Percentiles rank a stretch among this genome's conserved stretches.
phyloP scores from a whole-genome alignment of 495 filamentous ascomycete species.

The Daldinia concentrica region DNA sequence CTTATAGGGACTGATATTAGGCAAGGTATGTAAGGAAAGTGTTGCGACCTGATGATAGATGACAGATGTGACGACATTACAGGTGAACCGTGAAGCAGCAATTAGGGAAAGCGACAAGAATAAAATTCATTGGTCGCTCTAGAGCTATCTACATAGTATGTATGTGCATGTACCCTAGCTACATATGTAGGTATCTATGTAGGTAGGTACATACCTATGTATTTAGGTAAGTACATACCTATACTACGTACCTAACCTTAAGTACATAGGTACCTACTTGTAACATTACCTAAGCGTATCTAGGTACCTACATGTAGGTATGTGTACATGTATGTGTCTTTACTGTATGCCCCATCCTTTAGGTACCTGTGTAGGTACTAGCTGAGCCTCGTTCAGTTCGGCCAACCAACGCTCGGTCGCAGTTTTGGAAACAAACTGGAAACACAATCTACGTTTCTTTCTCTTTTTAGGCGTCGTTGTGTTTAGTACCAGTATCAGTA shows the following conservation, averaged over 20 bases:
- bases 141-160: background rate
- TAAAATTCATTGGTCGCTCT: conserved; percentile 11
- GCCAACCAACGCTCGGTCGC: background rate
- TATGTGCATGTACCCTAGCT: background rate
- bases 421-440: background rate
- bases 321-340: no score
- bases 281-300: no score
- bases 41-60: conserved; percentile 34
- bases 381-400: conserved; percentile 1
- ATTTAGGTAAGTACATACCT: no score
- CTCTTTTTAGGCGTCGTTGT: no score
- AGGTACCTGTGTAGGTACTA: no score
- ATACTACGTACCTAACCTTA: background rate
- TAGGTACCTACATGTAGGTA: no score
- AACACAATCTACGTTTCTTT: background rate
- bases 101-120: conserved; percentile 12
- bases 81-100: conserved; percentile 22
- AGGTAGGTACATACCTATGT: no score
- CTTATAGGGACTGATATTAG: conserved; percentile 8
- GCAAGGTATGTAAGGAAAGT: conserved; percentile 19
- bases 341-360: no score
- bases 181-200: no score
- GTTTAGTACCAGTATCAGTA: no score
- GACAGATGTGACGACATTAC: conserved; percentile 37
- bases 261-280: no score